These are phyloP conservation scores for Pueraria montana DNA, from an alignment of 306 rosid species.

Conservation along the genomic window DNA sequence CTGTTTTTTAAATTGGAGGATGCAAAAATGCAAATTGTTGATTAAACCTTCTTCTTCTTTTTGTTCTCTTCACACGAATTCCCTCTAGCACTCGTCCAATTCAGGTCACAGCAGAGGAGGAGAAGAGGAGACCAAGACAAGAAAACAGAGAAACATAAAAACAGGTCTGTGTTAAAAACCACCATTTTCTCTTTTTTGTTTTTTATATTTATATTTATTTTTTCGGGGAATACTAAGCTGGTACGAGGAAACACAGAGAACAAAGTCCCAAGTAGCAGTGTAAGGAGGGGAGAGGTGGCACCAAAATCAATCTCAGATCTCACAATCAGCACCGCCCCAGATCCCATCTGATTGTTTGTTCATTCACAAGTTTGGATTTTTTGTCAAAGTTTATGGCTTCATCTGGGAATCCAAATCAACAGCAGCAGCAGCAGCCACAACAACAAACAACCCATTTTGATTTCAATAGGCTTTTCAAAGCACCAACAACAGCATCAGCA, in stretches of 20 bases:
- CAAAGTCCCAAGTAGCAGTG: conserved; percentile 36
- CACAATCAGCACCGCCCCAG: conserved; percentile 33
- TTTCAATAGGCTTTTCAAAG: conserved; percentile 65
- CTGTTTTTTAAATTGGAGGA: conserved; percentile 39
- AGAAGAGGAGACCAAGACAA: conserved; percentile 37
- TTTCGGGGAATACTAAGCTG: conserved; percentile 39
- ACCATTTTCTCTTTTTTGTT: conserved; percentile 13
- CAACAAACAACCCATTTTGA: conserved; percentile 54
- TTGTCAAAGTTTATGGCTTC: conserved; percentile 62
- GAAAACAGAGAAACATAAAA: neutral
- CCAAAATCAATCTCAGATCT: conserved; percentile 56
- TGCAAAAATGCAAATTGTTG: conserved; percentile 43
- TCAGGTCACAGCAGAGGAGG: conserved; percentile 37
- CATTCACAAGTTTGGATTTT: conserved; percentile 33
- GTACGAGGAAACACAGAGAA: conserved; percentile 46
- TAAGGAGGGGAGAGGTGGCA: conserved; percentile 21
- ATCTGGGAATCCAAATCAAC: conserved; percentile 61
- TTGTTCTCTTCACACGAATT: conserved; percentile 27
- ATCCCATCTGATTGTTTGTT: conserved; percentile 46
- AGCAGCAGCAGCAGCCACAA: conserved; percentile 45
- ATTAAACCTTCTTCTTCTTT: conserved; percentile 28
- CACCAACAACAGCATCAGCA: conserved; percentile 41
- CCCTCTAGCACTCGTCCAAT: conserved; percentile 44
- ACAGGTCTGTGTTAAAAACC: conserved; percentile 40
- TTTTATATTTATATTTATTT: neutral